Conservation (phyloP, 2,329 filamentous ascomycete genomes). For the Diaporthe sp. region DNA sequence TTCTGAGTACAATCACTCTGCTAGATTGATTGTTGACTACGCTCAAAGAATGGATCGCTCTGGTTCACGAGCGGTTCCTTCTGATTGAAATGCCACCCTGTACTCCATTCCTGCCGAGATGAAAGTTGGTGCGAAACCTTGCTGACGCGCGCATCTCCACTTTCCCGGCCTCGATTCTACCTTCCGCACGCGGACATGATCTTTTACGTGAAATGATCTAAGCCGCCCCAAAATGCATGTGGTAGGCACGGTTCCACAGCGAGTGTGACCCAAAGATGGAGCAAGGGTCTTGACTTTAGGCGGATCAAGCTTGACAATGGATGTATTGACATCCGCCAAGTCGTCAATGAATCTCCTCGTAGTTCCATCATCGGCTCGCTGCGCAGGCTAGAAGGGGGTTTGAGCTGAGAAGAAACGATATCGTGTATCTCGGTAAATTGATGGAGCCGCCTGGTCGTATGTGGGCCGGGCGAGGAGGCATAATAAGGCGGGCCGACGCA, state of each 20-base stretch:
- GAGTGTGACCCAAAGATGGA: neutral
- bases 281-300: neutral
- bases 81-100: neutral
- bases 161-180: neutral
- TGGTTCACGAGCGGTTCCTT: neutral
- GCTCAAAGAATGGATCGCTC: too few species aligned
- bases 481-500: neutral
- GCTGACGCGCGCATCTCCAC: too few species aligned
- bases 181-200: neutral
- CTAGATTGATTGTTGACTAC: neutral
- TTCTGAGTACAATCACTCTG: neutral
- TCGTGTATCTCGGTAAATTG: neutral
- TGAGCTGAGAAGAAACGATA: neutral
- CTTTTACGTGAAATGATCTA: neutral
- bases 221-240: neutral
- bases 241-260: neutral
- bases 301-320: neutral
- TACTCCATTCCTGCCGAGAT: neutral
- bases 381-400: neutral
- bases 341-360: neutral
- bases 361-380: neutral
- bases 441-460: neutral
- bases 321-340: neutral
- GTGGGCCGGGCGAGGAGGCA: constrained; percentile 20
- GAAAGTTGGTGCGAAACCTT: neutral